Base-by-base conservation (phyloP, 78 protist species). In the Chrysochromulina tobinii region DNA sequence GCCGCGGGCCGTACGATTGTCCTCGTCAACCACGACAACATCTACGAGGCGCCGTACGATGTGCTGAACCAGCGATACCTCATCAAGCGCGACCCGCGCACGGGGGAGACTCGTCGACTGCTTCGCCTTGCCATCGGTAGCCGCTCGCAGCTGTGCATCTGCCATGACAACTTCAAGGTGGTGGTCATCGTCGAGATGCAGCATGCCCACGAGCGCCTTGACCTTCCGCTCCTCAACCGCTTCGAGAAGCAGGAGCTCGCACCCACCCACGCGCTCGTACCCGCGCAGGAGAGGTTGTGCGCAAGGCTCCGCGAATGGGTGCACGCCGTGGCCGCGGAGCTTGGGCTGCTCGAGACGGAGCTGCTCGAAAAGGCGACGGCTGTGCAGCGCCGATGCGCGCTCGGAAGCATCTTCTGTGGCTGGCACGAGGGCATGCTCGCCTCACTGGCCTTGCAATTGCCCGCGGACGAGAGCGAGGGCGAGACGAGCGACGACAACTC, bases 1-100 rank as follows among this genome's bases (percentile, higher is more conserved):
- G 97, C 84, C 4, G 9, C 0, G 21, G 96, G 96, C 0, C 55
- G 61, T 6, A 23, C 66, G 2, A 81, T 95, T 14, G 89, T 95
- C 14, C 89, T 95, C 20, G 38, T 61, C 50, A 50, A 95, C 87
- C 83, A 27, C 53, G 96, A 95, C 50, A 18, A 18, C 61, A 1
- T 95, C 27, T 93, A 91, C 94, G 95, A 90, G 55, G 48, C 89
- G 9, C 90, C 94, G 48, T 95, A 95, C 92, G 97, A 95, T 69
- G 25, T 95, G 51, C 90, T 95, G 38, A 95, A 95, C 87, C 92
- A 90, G 88, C 87, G 73, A n/a, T 94, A 94, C 81, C 15, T 81
- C 0, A 3, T 66, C 48, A 53, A 79, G n/a, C 48, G 81, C 15
- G 81, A 72, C 15, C 64, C 64, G 7, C 5, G n/a, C 38, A 75